Evolutionary conservation across 208 protist species (phyloP), one percentile per base, ranked within the genome.

Genomic region (Acanthamoeba royreba): DNA sequence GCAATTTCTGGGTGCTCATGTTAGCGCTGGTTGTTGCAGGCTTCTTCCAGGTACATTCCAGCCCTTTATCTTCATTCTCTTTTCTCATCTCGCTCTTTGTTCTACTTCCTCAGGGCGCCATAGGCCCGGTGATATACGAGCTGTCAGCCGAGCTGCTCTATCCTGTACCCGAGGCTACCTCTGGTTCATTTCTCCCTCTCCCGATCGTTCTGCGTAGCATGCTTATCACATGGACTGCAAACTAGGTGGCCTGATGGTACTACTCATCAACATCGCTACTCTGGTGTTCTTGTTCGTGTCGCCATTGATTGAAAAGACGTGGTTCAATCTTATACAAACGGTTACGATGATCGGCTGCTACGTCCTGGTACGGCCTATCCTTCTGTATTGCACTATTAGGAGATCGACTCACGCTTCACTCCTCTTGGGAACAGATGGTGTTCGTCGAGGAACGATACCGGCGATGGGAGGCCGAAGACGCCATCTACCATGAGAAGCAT

Each of bases 101-200:
- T 8, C 55, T 35, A 35, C 4, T 5, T 17, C 13, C 33, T 0
- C 74, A 86, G 46, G 74, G 74, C 7, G 74, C 33, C 35, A 53
- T 86, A 0, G 74, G 74, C 25, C 74, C 74, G n/a, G 74, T 33
- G 15, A 25, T 47, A 7, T 86, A 42, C 25, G 74, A 86, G 74
- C 38, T 86, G 19, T 86, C 74, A 8, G 74, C 74, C 1, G 74
- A 86, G 74, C 74, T 86, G n/a, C 74, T 86, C 7, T 86, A 86
- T 4, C 74, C 74, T 5, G 31, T 86, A 9, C 74, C 74, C 11
- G 74, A 86, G 46, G 74, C 74, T n/a, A 86, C 74, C 4, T 86
- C 74, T 28, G 74, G 74, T 83, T 45, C 42, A 31, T 28, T 9
- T 22, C 66, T 43, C 28, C 15, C 19, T 11, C 72, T 11, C 42